Evolutionary conservation across 2,329 filamentous ascomycete genomes (phyloP), one percentile per base, ranked within the genome.

Genomic region (Botrytis hyacinthi): DNA sequence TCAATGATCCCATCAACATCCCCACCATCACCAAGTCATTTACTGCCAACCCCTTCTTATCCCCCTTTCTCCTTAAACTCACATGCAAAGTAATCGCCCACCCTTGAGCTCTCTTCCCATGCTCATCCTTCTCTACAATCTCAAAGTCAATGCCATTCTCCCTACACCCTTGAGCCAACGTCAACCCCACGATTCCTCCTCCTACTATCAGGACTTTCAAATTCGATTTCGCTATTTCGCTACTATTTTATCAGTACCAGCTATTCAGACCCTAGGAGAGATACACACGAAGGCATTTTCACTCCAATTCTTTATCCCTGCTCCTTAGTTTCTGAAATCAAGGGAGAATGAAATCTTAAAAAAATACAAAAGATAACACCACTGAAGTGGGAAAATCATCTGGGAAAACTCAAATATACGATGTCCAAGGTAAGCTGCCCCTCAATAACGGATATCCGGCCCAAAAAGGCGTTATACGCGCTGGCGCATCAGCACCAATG

Each of bases 1-100:
- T 35, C 35, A 22, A 29, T 8, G 44, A 9, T 46, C 20, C 7
- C 32, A 22, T 35, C 35, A 42, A 35, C 26, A 20, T 35, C n/a
- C 32, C 35, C 65, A 4, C 5, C 26, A 7, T 22, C 65, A 32
- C 26, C 6, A 67, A 16, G 14, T 20, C 12, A 26, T 7, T 7
- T 16, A n/a, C n/a, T 22, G 14, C 26, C 26, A 37, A 14, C 29
- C 20, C 18, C 29, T 16, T 26, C 14, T 26, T 20, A 9, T 26
- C 4, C 35, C 12, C 46, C 9, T 0, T 40, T 29, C 37, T 29
- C 61, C 40, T 29, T 5, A 32, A 46, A 57, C 66, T 57, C 35
- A 68, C 66, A 77, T 90, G 87, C 48, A 90, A 80, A 2, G 88
- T 90, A 69, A 91, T 83, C 60, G 86, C 88, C 89, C 88, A 90